These are phyloP conservation scores for Ochetophila trinervis DNA, from an alignment of 306 rosid genomes.

Conservation along the genomic window DNA sequence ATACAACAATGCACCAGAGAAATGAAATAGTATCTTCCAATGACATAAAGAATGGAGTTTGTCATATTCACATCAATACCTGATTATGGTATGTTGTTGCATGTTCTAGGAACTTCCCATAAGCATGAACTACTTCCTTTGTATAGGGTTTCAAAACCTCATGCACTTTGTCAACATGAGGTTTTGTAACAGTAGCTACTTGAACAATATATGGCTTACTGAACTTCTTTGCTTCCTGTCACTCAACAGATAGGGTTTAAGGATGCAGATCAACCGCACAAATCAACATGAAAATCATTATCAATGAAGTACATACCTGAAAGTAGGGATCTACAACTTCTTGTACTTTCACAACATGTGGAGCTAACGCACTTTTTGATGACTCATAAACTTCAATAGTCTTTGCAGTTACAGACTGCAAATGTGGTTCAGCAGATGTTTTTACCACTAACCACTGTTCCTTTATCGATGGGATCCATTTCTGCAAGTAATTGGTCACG, in stretches of 20 bases:
- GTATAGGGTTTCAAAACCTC: slow-evolving; percentile 73
- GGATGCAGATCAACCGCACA: slow-evolving; percentile 20
- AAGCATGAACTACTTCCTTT: slow-evolving; percentile 50
- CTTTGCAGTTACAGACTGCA: slow-evolving; percentile 47
- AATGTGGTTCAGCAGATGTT: slow-evolving; percentile 68
- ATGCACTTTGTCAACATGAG: slow-evolving; percentile 72
- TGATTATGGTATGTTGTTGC: slow-evolving; percentile 77
- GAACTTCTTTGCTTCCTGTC: slow-evolving; percentile 74
- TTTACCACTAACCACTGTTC: slow-evolving; percentile 59
- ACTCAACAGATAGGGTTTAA: slow-evolving; percentile 23
- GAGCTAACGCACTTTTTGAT: slow-evolving; percentile 62
- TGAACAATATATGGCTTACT: slow-evolving; percentile 91
- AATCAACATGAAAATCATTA: slow-evolving; percentile 13
- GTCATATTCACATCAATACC: slow-evolving; percentile 39
- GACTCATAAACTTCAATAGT: slow-evolving; percentile 56
- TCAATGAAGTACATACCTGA: slow-evolving; percentile 45
- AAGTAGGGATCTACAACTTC: slow-evolving; percentile 74
- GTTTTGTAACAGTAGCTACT: slow-evolving; percentile 69
- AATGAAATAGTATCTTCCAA: neutral
- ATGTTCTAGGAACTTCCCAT: slow-evolving; percentile 71
- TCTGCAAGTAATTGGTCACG: slow-evolving; percentile 42
- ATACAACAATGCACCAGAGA: neutral
- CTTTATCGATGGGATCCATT: slow-evolving; percentile 65
- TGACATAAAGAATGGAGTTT: neutral
- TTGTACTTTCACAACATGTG: slow-evolving; percentile 58